Conservation (phyloP, 805 yeast genomes). For the Zygosaccharomyces pseudorouxii region DNA sequence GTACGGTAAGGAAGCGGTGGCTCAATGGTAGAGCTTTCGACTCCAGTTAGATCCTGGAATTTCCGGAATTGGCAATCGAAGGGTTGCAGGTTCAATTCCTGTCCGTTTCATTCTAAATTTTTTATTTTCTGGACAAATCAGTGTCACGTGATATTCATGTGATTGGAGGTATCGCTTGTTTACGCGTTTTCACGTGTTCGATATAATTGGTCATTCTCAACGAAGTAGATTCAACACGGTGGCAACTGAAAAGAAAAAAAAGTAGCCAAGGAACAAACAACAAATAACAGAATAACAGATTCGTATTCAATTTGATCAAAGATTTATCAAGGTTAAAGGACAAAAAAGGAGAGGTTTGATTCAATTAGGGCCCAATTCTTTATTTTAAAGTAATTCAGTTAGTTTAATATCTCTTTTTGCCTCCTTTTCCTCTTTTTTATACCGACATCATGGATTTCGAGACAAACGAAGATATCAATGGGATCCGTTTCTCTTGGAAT, state of each 20-base stretch:
- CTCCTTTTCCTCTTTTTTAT: not conserved
- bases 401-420: not conserved
- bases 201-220: not conserved
- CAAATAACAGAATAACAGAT: constrained; percentile 3
- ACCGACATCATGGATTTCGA: constrained; percentile 43
- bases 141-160: no score
- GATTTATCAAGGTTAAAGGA: not conserved
- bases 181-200: not conserved
- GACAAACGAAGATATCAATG: constrained; percentile 64
- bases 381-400: not conserved
- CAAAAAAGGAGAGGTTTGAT: constrained; percentile 5
- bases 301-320: not conserved
- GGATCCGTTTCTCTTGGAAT: constrained; percentile 74
- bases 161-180: not conserved
- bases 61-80: constrained; percentile 41
- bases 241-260: constrained; percentile 5
- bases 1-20: constrained; percentile 43
- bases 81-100: constrained; percentile 69
- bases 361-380: constrained; percentile 3
- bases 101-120: constrained; percentile 48
- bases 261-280: not conserved
- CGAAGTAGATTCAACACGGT: constrained; percentile 3
- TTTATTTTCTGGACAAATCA: not conserved
- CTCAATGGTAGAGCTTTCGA: constrained; percentile 60
- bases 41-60: constrained; percentile 40